Evolutionary conservation across 805 yeast genomes (phyloP).

Genomic region (Citeromyces nyonsensis): DNA sequence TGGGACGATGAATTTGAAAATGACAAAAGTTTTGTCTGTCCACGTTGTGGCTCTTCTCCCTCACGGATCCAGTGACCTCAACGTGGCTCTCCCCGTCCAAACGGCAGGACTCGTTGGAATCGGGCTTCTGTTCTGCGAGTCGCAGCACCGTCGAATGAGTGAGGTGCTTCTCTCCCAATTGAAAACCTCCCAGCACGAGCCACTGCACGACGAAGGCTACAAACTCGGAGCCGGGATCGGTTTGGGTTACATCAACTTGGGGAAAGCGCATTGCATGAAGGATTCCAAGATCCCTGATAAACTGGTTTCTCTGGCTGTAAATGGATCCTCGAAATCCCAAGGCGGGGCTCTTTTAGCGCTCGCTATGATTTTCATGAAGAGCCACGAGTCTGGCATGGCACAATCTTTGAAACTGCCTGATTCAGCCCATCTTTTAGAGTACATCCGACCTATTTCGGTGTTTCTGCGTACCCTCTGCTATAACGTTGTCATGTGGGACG

Average conservation of each 20-base stretch:
- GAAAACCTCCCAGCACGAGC: slow-evolving; percentile 20
- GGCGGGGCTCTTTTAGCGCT: slow-evolving; percentile 71
- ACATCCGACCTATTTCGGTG: slow-evolving; percentile 66
- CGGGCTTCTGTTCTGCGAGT: slow-evolving; percentile 66
- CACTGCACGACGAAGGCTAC: slow-evolving; percentile 17
- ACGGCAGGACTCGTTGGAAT: slow-evolving; percentile 86
- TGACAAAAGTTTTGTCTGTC: slow-evolving; percentile 83
- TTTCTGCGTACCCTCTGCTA: slow-evolving; percentile 48
- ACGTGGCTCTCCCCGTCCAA: slow-evolving; percentile 72
- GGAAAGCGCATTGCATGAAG: slow-evolving; percentile 46
- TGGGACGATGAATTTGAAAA: slow-evolving; percentile 73
- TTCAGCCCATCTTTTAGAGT: slow-evolving; percentile 44
- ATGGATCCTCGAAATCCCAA: slow-evolving; percentile 42
- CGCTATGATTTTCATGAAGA: slow-evolving; percentile 55
- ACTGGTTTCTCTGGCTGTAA: slow-evolving; percentile 38
- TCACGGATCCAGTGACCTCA: slow-evolving; percentile 76
- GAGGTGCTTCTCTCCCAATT: slow-evolving; percentile 64
- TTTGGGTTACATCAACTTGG: slow-evolving; percentile 71
- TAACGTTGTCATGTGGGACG: slow-evolving; percentile 61
- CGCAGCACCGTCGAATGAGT: slow-evolving; percentile 78
- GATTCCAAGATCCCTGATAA: slow-evolving; percentile 52
- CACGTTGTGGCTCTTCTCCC: slow-evolving; percentile 90
- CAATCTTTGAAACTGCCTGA: slow-evolving; percentile 42
- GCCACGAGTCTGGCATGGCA: slow-evolving; percentile 47
- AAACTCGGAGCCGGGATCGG: slow-evolving; percentile 81